Evolutionary conservation across 805 yeast genomes (phyloP), one percentile per base, ranked within the genome.

Genomic region (Kuraishia borneana): DNA sequence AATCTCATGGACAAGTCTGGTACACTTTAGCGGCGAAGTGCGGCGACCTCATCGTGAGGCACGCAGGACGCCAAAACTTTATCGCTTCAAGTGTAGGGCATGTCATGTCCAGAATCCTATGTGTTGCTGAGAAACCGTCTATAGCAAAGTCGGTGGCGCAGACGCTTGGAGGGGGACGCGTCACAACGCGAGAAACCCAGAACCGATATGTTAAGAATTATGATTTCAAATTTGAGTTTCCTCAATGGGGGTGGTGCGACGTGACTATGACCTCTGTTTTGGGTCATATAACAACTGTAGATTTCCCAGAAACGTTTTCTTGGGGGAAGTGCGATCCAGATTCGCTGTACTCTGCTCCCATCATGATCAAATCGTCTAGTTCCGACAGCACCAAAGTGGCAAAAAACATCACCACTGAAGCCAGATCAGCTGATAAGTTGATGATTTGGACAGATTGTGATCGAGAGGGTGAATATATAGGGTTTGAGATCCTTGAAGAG

Each of bases 391-490:
- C 36, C 18, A 39, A 45, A 18, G 47, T 85, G 17, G 78, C 78
- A 3, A 56, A 61, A 8, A 92, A 89, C 49, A 84, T 92, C 32
- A 53, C 68, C 21, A 54, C 54, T 3, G 85, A 85, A 48, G 82
- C 87, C 4, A 53, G 76, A 27, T 48, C 47, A 14, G 71, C 83
- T 4, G 70, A 74, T 34, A 60, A 60, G 26, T 57, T 92, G 36
- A 83, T 85, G 83, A 84, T 92, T 6, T 92, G 98, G 97, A 92
- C 98, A 1, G 99, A 92, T 66, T 92, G 98, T 57, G 97, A 88
- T 65, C 64, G 96, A 25, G 97, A 88, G 52, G 97, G 97, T 2
- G 97, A 88, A 53, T 81, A 76, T 53, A 88, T 88, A 37, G 97
- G 96, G 0, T 74, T 67, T 60, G 95, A 88, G 46, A 74, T 94